Evolutionary conservation across 2,329 filamentous ascomycete genomes (phyloP), one percentile per base, ranked within the genome.

Genomic region (Huntiella bhutanensis): DNA sequence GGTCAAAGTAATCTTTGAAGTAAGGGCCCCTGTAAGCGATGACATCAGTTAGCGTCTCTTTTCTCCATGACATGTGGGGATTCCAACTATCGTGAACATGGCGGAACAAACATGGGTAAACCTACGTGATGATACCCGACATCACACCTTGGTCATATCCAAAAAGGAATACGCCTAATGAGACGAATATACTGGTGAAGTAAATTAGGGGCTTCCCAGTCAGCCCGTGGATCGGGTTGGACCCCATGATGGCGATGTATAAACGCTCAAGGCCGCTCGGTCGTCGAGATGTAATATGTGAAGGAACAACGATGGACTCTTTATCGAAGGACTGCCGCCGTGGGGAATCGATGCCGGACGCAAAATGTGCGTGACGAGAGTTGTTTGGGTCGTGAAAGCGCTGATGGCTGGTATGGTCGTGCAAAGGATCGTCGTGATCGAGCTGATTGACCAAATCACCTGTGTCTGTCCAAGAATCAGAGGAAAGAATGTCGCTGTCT

Each of bases 121-220:
- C 75, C 48, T 71, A 81, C 72, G 71, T 75, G 56, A 77, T 75
- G 52, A 77, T 75, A 49, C 72, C 72, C 51, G 82, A 88, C 83
- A 91, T 91, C 53, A 91, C 83, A 56, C 83, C 83, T 60, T 91
- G 83, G 61, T 91, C 83, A 68, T 91, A 91, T 52, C 83, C 84
- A 58, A 92, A 92, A 15, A 92, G 67, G 58, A 92, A 92, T 19
- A 92, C 84, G 45, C 84, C 84, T 57, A 91, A 65, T 49, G 82
- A 87, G 51, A 88, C 82, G 58, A 88, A 83, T 41, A 95, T 81
- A 64, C 84, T 94, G 42, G 87, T 95, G 59, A 95, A 95, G 60
- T 94, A 95, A 80, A 98, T 74, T 58, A 98, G 70, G 64, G 88
- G 79, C 69, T 92, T 94, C 66, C 91, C 91, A 57, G 92, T 93